Evolutionary conservation across 2,329 filamentous ascomycete species (phyloP).

Genomic region (Fusarium sp.): DNA sequence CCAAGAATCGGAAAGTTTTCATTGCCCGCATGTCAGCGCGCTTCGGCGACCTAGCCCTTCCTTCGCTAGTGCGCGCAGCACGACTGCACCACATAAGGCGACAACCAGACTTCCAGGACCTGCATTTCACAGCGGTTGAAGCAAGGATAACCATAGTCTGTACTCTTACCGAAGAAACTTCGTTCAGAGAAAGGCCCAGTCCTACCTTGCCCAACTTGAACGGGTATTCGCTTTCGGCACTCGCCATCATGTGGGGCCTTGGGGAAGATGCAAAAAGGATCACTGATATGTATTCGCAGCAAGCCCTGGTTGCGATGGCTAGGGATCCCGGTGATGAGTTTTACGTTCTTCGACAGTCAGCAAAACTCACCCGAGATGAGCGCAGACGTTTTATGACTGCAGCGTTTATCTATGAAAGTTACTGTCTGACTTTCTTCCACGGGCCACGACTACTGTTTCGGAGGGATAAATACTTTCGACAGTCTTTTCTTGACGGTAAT

Average conservation of each 20-base stretch:
- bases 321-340: fast-evolving
- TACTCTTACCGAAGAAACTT: fast-evolving
- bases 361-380: neutral
- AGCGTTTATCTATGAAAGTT: neutral
- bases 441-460: neutral
- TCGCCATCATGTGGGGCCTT: neutral
- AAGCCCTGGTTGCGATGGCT: neutral
- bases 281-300: neutral
- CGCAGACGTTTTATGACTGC: neutral
- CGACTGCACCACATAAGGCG: neutral
- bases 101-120: too few species aligned
- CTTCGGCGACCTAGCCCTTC: neutral
- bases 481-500: neutral
- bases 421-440: neutral
- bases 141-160: fast-evolving
- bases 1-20: fast-evolving
- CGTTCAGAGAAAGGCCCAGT: too few species aligned
- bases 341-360: neutral
- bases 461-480: fast-evolving
- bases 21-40: neutral
- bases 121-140: neutral
- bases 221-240: neutral
- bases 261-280: neutral
- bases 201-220: neutral
- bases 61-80: neutral